phyloP scores from a whole-genome alignment of 2,329 filamentous ascomycete species.

The Colletotrichum gigasporum region DNA sequence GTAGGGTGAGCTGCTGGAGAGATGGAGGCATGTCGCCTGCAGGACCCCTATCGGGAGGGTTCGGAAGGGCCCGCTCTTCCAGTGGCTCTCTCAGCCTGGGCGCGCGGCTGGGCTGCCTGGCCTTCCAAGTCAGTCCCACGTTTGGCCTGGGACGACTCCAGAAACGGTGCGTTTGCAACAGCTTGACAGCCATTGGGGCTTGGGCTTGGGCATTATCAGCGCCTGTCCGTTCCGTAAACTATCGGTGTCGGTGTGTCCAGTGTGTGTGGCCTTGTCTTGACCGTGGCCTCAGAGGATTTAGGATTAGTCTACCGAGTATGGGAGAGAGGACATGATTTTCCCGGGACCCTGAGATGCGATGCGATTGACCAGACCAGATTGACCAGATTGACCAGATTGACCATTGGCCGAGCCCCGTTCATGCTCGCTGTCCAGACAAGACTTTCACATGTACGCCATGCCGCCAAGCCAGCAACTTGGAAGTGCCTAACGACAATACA shows the following conservation, averaged over 20 bases:
- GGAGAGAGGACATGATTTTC: neutral
- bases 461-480: slow-evolving; percentile 10
- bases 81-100: slow-evolving; percentile 12
- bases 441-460: slow-evolving; percentile 31
- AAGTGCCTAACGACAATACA: neutral
- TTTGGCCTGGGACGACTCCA: neutral
- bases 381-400: no score
- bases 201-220: slow-evolving; percentile 2
- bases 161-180: slow-evolving; percentile 11
- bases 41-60: slow-evolving; percentile 31
- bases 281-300: neutral
- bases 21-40: slow-evolving; percentile 30
- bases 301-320: no score
- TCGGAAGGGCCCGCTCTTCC: slow-evolving; percentile 30
- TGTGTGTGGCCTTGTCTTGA: neutral
- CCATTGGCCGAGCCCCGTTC: neutral
- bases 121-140: no score
- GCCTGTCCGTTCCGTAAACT: neutral
- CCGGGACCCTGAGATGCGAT: neutral
- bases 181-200: neutral
- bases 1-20: no score
- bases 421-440: neutral
- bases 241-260: neutral
- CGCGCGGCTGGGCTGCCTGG: slow-evolving; percentile 5
- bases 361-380: no score